phyloP scores from a whole-genome alignment of 257 asterid species.

The Solanum sparsipilum region DNA sequence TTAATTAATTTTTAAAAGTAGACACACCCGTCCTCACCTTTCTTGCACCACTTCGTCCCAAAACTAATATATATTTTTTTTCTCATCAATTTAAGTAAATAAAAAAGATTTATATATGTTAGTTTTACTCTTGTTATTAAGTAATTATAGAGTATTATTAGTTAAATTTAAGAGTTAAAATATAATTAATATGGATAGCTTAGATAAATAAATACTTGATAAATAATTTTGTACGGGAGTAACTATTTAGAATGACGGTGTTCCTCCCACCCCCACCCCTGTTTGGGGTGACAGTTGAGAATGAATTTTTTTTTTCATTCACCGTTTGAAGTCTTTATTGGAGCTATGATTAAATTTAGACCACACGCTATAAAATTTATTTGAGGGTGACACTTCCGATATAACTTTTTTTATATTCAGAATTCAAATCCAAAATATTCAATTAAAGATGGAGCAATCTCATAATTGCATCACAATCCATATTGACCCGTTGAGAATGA shows the following conservation, averaged over 20 bases:
- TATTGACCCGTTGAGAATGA: background rate
- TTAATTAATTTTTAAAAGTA: too few relatives aligned
- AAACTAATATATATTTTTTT: too few relatives aligned
- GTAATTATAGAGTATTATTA: background rate
- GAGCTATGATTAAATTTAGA: too few relatives aligned
- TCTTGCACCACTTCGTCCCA: background rate
- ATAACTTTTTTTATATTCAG: rapidly evolving
- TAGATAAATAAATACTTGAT: background rate
- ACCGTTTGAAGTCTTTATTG: rapidly evolving
- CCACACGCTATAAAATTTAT: too few relatives aligned
- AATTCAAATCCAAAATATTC: rapidly evolving
- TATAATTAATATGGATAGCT: background rate
- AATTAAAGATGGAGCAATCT: too few relatives aligned
- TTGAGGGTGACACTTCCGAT: too few relatives aligned
- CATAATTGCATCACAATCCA: too few relatives aligned
- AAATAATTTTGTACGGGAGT: background rate
- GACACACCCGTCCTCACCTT: background rate
- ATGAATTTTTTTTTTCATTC: too few relatives aligned
- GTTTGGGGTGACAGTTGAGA: background rate
- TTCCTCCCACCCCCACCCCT: background rate
- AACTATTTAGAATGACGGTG: background rate
- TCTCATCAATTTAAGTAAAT: background rate
- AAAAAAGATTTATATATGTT: background rate
- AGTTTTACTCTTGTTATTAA: background rate
- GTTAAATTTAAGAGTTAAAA: too few relatives aligned